phyloP scores from a whole-genome alignment of 495 filamentous ascomycete species.

The Lophiostoma macrostomum region DNA sequence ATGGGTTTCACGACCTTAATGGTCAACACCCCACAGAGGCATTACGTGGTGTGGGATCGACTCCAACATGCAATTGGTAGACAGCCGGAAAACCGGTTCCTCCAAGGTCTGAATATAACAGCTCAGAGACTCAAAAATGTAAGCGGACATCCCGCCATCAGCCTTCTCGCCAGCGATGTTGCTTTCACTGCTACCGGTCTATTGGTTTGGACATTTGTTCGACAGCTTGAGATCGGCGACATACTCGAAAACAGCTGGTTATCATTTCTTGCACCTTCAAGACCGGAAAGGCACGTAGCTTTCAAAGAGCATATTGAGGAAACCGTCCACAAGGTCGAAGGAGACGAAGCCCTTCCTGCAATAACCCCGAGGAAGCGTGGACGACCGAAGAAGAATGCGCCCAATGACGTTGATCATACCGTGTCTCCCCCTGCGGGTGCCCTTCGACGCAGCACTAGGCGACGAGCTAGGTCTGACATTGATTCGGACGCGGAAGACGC shows the following conservation, averaged over 20 bases:
- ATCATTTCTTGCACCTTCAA: constrained; percentile 4
- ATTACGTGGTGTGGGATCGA: constrained; percentile 43
- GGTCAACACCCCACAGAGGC: constrained; percentile 43
- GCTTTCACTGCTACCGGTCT: constrained; percentile 51
- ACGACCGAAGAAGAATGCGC: constrained; percentile 25
- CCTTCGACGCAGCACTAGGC: constrained; percentile 21
- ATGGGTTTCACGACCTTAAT: constrained; percentile 33
- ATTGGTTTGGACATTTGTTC: constrained; percentile 52
- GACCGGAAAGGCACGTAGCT: constrained; percentile 27
- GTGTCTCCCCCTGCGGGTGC: neutral
- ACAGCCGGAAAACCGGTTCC: constrained; percentile 3
- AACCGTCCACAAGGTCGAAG: neutral
- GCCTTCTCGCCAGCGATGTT: constrained; percentile 50
- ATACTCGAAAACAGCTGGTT: constrained; percentile 38
- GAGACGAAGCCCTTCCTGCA: neutral
- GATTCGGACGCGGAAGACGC: constrained; percentile 22
- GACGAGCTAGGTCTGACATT: constrained; percentile 12
- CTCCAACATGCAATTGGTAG: constrained; percentile 43
- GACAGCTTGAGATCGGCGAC: constrained; percentile 45
- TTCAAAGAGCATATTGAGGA: no score
- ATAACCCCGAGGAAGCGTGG: constrained; percentile 27
- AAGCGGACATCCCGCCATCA: constrained; percentile 50
- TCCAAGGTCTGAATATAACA: constrained; percentile 4
- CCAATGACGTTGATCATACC: constrained; percentile 1
- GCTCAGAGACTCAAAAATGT: constrained; percentile 41